phyloP scores from a whole-genome alignment of 371 early-diverging fungal genomes.

The Apophysomyces ossiformis region DNA sequence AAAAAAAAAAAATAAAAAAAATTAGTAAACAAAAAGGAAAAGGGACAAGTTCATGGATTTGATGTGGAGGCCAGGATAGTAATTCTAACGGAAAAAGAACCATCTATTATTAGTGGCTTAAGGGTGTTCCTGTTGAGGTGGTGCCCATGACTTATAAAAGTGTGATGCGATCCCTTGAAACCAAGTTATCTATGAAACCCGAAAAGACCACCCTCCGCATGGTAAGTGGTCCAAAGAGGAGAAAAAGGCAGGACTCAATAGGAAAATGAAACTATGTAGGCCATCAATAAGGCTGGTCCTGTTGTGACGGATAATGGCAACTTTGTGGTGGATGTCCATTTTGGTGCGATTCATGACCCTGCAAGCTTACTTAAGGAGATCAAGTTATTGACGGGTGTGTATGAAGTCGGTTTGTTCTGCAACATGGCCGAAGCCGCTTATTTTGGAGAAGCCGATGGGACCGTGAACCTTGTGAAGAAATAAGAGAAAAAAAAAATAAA shows the following conservation, averaged over 20 bases:
- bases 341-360: slow-evolving; percentile 71
- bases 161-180: slow-evolving; percentile 12
- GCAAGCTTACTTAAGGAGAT: slow-evolving; percentile 56
- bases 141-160: slow-evolving; percentile 67
- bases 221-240: neutral
- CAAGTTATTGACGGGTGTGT: slow-evolving; percentile 79
- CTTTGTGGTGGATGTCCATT: slow-evolving; percentile 83
- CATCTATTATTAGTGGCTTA: slow-evolving; percentile 59
- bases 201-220: slow-evolving; percentile 14
- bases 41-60: no score
- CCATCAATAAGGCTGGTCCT: slow-evolving; percentile 84
- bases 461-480: slow-evolving; percentile 4
- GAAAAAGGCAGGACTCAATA: no score
- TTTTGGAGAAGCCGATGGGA: slow-evolving; percentile 61
- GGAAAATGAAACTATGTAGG: neutral
- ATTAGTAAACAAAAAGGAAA: neutral
- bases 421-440: slow-evolving; percentile 81
- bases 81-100: no score
- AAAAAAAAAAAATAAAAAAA: neutral
- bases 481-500: neutral
- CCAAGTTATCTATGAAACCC: slow-evolving; percentile 15
- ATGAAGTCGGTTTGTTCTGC: slow-evolving; percentile 90
- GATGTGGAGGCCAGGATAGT: no score
- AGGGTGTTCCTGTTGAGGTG: slow-evolving; percentile 91
- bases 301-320: slow-evolving; percentile 94